These are phyloP conservation scores for Plantago rigida DNA, from an alignment of 305 asterid species.

Conservation along the genomic window DNA sequence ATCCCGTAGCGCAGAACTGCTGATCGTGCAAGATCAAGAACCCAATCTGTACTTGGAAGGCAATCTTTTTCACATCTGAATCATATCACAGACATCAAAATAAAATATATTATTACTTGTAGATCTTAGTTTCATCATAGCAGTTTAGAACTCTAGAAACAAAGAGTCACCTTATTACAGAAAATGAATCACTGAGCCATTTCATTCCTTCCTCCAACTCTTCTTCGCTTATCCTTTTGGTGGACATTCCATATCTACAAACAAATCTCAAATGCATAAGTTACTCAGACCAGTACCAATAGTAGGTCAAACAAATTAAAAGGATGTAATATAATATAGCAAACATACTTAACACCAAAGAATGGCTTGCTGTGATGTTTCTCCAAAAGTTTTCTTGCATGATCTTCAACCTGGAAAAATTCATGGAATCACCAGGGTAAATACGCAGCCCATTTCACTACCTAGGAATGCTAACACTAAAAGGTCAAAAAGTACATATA, in stretches of 20 bases:
- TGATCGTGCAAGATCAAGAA: conserved; percentile 77
- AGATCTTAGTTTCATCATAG: no score
- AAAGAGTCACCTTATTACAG: conserved; percentile 54
- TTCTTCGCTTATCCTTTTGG: conserved; percentile 58
- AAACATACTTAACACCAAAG: conserved; percentile 66
- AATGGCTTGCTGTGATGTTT: conserved; percentile 80
- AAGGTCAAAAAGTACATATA: neutral
- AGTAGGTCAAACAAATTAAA: no score
- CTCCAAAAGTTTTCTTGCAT: conserved; percentile 94
- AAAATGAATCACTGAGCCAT: conserved; percentile 82
- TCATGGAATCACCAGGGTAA: conserved; percentile 20
- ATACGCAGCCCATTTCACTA: conserved; percentile 13
- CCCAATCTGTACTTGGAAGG: conserved; percentile 83
- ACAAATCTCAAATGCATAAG: no score
- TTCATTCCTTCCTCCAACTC: conserved; percentile 76
- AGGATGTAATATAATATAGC: neutral
- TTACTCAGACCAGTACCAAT: no score
- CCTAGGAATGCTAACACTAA: neutral
- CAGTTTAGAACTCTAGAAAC: neutral
- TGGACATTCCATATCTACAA: conserved; percentile 57
- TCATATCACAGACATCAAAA: conserved; percentile 21
- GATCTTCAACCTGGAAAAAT: conserved; percentile 71
- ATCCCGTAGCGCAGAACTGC: conserved; percentile 88
- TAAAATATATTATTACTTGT: neutral
- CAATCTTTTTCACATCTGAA: conserved; percentile 84